Base-by-base conservation (phyloP, 345 rosid species). In the Eucalyptus victrix region DNA sequence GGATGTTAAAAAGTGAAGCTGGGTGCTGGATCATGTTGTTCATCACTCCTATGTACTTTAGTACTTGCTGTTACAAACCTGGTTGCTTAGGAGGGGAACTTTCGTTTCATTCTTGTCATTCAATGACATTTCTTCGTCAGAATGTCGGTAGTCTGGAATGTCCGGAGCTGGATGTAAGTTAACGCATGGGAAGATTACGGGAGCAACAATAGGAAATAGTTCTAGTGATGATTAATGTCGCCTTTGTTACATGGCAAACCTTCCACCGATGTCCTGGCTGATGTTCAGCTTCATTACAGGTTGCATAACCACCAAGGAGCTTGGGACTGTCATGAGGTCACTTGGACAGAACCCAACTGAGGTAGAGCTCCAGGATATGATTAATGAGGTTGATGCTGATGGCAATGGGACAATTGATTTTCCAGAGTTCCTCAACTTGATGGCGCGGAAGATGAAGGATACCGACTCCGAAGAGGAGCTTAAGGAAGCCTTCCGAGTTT, bases 321-420 rank as follows among this genome's bases (percentile, higher is more conserved):
- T 94, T 54, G 95, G 95, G 60, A 94, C 95, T 58, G 94, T 94
- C 23, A 94, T 94, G 95, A 90, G 95, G 47, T 94, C 95, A 21
- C 91, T 94, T 26, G 95, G 95, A 12, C 95, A 94, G 91, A 94
- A 94, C 89, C 95, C 95, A 86, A 94, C 95, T 4, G 95, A 94
- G 86, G 95, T 94, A n/a, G 95, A 94, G 92, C 94, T 94, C 47
- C 94, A 93, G 90, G 95, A 94, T 88, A 94, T 94, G 95, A 94
- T 94, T 87, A 94, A 92, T 69, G 95, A 94, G 91, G 95, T 94
- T 23, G 95, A 94, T 92, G 95, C 95, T 86, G 95, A 94, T 83
- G 95, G 95, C 21, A 94, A 93, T 86, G 95, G 95, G 37, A 94
- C 95, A 49, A 94, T 94, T 49, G 95, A 94, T 89, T 94, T 94